phyloP scores from a whole-genome alignment of 2,329 filamentous ascomycete genomes.

The Teratosphaeria pseudoeucalypti region DNA sequence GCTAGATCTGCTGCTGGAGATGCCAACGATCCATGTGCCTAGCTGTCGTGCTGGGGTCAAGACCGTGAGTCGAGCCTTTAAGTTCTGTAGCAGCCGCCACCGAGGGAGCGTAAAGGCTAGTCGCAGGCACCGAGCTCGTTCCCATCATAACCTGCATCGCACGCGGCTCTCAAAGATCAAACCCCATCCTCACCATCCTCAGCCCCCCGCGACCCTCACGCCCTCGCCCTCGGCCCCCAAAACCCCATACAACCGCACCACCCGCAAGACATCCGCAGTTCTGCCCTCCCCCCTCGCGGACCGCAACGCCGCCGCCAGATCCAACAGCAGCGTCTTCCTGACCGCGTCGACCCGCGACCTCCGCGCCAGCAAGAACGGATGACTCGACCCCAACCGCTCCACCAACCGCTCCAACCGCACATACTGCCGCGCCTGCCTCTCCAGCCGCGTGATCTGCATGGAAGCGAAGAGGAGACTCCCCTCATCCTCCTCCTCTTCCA shows the following conservation, averaged over 20 bases:
- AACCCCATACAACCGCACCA: constrained; percentile 51
- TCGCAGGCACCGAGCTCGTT: too few species aligned
- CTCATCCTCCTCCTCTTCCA: constrained; percentile 26
- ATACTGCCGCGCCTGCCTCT: constrained; percentile 49
- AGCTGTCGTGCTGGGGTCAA: too few species aligned
- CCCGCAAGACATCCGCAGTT: constrained; percentile 36
- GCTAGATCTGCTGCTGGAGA: too few species aligned
- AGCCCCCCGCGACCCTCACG: constrained; percentile 40
- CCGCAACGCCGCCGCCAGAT: constrained; percentile 53
- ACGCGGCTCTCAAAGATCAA: too few species aligned
- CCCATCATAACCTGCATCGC: too few species aligned
- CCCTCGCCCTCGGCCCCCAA: constrained; percentile 52
- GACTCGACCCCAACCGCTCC: constrained; percentile 42
- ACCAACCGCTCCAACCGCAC: constrained; percentile 44
- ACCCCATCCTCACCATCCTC: constrained; percentile 3
- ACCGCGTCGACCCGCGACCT: constrained; percentile 46
- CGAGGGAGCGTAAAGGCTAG: too few species aligned
- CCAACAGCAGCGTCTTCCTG: constrained; percentile 52
- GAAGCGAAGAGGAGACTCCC: constrained; percentile 6
- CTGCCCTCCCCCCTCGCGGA: constrained; percentile 36
- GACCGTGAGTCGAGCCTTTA: too few species aligned
- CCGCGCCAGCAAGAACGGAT: constrained; percentile 55
- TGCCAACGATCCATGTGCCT: too few species aligned
- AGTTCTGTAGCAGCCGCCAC: too few species aligned
- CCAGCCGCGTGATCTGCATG: constrained; percentile 33